Evolutionary conservation across 495 filamentous ascomycete species (phyloP).

Genomic region (Penicillium odoratum): DNA sequence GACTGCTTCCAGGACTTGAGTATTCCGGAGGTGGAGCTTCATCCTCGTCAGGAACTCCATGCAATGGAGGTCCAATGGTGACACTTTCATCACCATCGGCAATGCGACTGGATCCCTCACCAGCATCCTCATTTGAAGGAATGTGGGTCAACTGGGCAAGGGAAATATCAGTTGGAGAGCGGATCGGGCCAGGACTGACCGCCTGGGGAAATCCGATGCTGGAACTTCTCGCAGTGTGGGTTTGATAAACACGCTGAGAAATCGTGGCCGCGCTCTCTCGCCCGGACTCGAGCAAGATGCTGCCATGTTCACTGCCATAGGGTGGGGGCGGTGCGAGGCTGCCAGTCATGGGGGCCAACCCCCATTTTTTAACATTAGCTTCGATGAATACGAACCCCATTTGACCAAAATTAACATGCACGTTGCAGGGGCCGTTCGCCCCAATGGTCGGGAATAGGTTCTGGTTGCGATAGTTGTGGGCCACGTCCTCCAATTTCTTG

Average conservation of each 20-base stretch:
- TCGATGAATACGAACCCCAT: constrained; percentile 98
- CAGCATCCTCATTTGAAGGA: constrained; percentile 68
- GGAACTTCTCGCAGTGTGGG: constrained; percentile 46
- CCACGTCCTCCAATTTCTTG: constrained; percentile 92
- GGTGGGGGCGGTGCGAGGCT: constrained; percentile 93
- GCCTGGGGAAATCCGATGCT: constrained; percentile 66
- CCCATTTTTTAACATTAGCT: constrained; percentile 99
- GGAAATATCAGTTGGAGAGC: constrained; percentile 96
- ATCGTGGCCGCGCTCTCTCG: constrained; percentile 61
- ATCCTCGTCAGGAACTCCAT: constrained; percentile 18
- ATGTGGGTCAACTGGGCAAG: constrained; percentile 75
- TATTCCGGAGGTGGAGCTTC: constrained; percentile 66
- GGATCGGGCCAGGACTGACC: constrained; percentile 82
- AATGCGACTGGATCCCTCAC: constrained; percentile 70
- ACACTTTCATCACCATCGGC: constrained; percentile 31
- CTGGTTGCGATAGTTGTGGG: constrained; percentile 88
- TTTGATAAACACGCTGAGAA: constrained; percentile 55
- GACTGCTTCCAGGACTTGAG: constrained; percentile 64
- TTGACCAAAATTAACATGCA: constrained; percentile 98
- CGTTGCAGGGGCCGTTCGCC: constrained; percentile 85
- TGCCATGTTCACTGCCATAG: constrained; percentile 94
- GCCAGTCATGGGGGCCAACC: constrained; percentile 91
- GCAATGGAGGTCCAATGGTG: background rate
- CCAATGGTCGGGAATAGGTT: constrained; percentile 97
- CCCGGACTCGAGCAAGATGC: constrained; percentile 88